phyloP scores from a whole-genome alignment of 129 eudicot genomes.

The Rutidosis leptorrhynchoides region DNA sequence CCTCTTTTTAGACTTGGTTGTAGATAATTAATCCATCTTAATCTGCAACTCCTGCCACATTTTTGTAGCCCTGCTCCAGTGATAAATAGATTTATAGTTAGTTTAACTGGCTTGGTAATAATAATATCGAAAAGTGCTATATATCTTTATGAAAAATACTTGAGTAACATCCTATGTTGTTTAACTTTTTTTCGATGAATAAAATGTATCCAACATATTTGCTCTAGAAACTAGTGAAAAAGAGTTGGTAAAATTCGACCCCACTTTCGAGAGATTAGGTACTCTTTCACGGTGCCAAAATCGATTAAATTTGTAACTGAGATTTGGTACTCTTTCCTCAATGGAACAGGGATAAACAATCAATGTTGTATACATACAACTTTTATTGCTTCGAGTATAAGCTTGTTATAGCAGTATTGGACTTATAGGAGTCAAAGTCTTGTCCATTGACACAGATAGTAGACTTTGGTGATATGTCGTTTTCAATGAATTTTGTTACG shows the following conservation, averaged over 20 bases:
- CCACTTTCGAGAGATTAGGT: too few relatives aligned
- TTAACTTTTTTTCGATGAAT: background rate
- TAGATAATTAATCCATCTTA: slow-evolving; percentile 73
- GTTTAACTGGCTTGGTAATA: background rate
- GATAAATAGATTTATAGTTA: background rate
- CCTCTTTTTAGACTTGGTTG: slow-evolving; percentile 69
- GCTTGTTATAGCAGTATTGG: background rate
- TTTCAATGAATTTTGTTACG: background rate
- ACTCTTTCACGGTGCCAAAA: too few relatives aligned
- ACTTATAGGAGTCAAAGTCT: slow-evolving; percentile 6
- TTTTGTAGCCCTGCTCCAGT: slow-evolving; percentile 51
- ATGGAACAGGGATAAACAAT: slow-evolving; percentile 1
- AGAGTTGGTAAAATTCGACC: background rate
- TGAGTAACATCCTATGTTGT: background rate
- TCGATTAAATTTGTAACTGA: too few relatives aligned
- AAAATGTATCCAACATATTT: background rate
- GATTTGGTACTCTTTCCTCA: background rate
- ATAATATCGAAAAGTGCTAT: too few relatives aligned
- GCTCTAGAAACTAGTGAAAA: background rate
- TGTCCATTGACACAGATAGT: background rate
- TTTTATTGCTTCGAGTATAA: slow-evolving; percentile 10
- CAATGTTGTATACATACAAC: background rate
- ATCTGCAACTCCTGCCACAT: slow-evolving; percentile 74
- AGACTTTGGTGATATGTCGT: slow-evolving; percentile 16
- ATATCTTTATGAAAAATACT: background rate